Base-by-base conservation (phyloP, 2,329 filamentous ascomycete species). In the Zasmidium angulare region DNA sequence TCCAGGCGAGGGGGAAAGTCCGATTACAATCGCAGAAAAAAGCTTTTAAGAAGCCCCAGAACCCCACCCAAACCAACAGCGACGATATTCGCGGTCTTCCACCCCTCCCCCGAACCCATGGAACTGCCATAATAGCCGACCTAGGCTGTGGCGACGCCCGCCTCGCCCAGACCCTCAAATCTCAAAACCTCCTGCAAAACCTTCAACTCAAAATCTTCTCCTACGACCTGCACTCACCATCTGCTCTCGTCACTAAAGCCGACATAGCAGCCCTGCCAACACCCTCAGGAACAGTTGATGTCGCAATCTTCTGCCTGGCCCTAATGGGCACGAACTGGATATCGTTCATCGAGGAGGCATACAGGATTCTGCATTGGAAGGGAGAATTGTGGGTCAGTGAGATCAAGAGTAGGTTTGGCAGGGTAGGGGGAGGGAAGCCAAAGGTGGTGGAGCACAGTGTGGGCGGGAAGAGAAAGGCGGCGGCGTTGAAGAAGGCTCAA, bases 271-370 rank as follows among this genome's bases (percentile, higher is more conserved):
- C 89, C 60, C 80, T 99, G 1, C 93, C 93, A 0, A 79, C 96
- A 0, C 79, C 80, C 3, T 87, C 93, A 66, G 88, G 86, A 48
- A 86, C 84, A 62, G 87, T 92, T 62, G 92, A 99, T 74, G 83
- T 99, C 3, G 90, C 90, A 51, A 88, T 99, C 67, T 98, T 98
- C 81, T 99, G 95, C 75, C 84, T 99, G 29, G 95, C 93, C 52
- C 85, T 99, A 60, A 99, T 99, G 95, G 95, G 95, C 71, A 99
- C 95, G 56, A 99, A 99, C 78, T 99, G 95, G 93, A 84, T 96
- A 55, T 88, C 91, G 68, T 98, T 99, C 74, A 85, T 99, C 69
- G 95, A 98, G 77, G 95, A 99, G 78, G 93, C 93, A 14, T 96
- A 91, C 80, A 88, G 95, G 55, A 83, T 98, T 53, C 83, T 99